Evolutionary conservation across 371 early-diverging fungal species (phyloP).

Genomic region (Circinella minor): DNA sequence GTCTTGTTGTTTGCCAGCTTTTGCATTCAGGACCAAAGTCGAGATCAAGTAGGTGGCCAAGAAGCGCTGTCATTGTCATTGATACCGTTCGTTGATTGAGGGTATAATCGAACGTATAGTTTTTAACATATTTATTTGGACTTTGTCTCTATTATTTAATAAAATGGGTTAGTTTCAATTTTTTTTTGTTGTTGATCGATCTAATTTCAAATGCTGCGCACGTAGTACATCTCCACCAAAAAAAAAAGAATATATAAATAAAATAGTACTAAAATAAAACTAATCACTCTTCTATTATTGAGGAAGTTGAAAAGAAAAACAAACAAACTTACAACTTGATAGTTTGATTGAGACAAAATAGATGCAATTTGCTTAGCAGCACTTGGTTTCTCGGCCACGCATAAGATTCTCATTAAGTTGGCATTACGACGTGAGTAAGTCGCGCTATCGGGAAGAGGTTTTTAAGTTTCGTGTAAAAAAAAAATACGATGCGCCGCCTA

Average conservation of each 20-base stretch:
- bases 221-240: too few species aligned
- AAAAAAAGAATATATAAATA: too few species aligned
- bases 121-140: conserved; percentile 71
- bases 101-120: conserved; percentile 77
- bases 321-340: conserved; percentile 42
- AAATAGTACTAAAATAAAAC: too few species aligned
- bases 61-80: conserved; percentile 87
- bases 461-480: not conserved
- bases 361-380: conserved; percentile 92
- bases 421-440: not conserved
- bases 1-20: conserved; percentile 65
- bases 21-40: conserved; percentile 68
- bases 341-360: conserved; percentile 68
- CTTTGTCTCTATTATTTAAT: conserved; percentile 29
- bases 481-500: not conserved
- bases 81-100: conserved; percentile 57
- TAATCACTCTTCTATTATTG: too few species aligned
- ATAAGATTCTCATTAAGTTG: conserved; percentile 69
- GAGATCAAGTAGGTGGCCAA: conserved; percentile 77
- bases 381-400: conserved; percentile 99
- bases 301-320: conserved; percentile 5
- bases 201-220: not conserved
- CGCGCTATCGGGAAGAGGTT: not conserved
- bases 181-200: not conserved
- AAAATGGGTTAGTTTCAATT: conserved; percentile 34